phyloP scores from a whole-genome alignment of 305 asterid species.

The Fraxinus albicans region DNA sequence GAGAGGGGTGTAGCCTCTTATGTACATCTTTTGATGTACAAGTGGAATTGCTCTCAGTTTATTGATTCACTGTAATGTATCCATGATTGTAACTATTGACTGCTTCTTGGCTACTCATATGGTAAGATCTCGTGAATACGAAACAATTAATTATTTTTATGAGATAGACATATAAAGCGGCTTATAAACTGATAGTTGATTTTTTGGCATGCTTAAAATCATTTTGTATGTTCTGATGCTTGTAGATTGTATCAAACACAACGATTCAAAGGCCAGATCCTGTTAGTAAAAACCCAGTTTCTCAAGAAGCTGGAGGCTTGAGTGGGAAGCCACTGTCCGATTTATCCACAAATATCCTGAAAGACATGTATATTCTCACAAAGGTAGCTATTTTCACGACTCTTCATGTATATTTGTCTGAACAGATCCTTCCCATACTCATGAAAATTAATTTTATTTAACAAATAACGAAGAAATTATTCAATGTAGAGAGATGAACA shows the following conservation, averaged over 20 bases:
- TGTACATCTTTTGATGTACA: no score
- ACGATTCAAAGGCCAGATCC: conserved; percentile 82
- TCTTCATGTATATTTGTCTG: background rate
- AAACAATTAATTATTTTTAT: background rate
- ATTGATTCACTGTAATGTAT: background rate
- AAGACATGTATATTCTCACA: conserved; percentile 84
- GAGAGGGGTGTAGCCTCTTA: no score
- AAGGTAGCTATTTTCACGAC: conserved; percentile 52
- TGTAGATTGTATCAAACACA: conserved; percentile 90
- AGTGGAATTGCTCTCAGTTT: no score
- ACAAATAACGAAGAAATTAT: background rate
- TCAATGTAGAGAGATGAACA: background rate
- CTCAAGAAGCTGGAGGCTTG: conserved; percentile 88
- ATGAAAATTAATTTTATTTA: background rate
- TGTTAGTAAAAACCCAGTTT: conserved; percentile 52
- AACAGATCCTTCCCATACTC: background rate
- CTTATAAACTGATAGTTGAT: background rate
- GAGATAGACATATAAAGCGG: background rate
- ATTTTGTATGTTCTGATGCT: background rate
- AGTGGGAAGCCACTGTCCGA: conserved; percentile 84
- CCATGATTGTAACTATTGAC: background rate
- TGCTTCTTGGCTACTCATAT: background rate
- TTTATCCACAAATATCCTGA: conserved; percentile 70
- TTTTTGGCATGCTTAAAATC: background rate
- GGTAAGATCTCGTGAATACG: background rate